These are phyloP conservation scores for Miscanthus lutarioriparius DNA, from an alignment of 176 grass and related monocot species.

Conservation along the genomic window DNA sequence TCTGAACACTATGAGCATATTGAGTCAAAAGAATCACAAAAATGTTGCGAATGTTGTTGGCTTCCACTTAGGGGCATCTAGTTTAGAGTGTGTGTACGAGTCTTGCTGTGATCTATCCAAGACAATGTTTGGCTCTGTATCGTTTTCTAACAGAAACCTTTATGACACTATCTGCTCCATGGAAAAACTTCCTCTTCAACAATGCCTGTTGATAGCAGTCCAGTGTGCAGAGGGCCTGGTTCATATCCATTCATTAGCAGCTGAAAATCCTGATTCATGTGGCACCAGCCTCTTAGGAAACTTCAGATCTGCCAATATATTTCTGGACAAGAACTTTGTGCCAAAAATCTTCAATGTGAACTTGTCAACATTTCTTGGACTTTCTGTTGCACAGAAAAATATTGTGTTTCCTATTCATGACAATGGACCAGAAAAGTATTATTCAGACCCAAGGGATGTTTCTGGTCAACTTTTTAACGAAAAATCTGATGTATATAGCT, in stretches of 20 bases:
- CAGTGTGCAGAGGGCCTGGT: conserved; percentile 10
- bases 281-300: not conserved
- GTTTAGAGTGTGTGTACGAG: not conserved
- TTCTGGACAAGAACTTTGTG: not conserved
- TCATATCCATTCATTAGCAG: conserved; percentile 13
- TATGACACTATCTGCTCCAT: not conserved
- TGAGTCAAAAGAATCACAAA: not conserved
- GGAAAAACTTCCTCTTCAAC: not conserved
- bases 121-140: not conserved
- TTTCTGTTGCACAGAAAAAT: not conserved
- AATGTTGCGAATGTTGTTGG: not conserved
- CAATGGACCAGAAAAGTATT: not conserved
- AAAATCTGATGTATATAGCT: conserved; percentile 16
- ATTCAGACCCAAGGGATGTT: not conserved
- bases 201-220: not conserved
- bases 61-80: not conserved
- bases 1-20: not conserved
- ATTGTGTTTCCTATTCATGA: not conserved
- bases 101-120: not conserved
- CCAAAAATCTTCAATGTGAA: conserved; percentile 6
- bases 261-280: not conserved
- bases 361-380: not conserved
- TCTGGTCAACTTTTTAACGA: not conserved
- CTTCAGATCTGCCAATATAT: not conserved
- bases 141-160: not conserved